These are phyloP conservation scores for Clavispora phyllophila DNA, from an alignment of 805 yeast genomes.

Conservation along the genomic window DNA sequence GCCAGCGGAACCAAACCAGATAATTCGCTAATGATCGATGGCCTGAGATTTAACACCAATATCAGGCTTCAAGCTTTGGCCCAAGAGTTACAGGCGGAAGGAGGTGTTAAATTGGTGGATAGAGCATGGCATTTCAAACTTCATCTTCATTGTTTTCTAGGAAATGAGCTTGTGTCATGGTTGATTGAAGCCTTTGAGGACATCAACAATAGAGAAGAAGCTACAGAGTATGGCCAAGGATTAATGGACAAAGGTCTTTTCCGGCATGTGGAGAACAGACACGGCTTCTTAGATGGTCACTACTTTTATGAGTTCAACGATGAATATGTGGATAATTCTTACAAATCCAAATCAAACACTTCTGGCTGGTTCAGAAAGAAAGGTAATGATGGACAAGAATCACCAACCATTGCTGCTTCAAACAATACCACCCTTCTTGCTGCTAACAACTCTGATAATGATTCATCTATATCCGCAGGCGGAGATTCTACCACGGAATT, in stretches of 20 bases:
- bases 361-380: conserved; percentile 32
- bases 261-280: conserved; percentile 78
- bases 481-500: conserved; percentile 12
- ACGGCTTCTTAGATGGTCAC: conserved; percentile 86
- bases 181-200: conserved; percentile 72
- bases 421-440: neutral
- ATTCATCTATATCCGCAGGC: conserved; percentile 21
- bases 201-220: conserved; percentile 77
- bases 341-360: conserved; percentile 14
- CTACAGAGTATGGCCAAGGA: conserved; percentile 71
- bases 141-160: conserved; percentile 75
- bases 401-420: conserved; percentile 1
- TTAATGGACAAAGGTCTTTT: conserved; percentile 70
- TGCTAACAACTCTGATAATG: conserved; percentile 19
- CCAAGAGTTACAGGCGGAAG: conserved; percentile 58
- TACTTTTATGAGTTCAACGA: conserved; percentile 74
- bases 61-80: conserved; percentile 53
- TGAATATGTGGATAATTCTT: conserved; percentile 41
- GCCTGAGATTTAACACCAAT: conserved; percentile 41
- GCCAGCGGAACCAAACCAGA: conserved; percentile 30
- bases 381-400: conserved; percentile 3
- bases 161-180: conserved; percentile 86
- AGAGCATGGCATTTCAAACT: conserved; percentile 87
- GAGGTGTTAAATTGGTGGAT: conserved; percentile 63
- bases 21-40: conserved; percentile 26